Evolutionary conservation across 1,139 yeast species (phyloP), one percentile per base, ranked within the genome.

Genomic region (Saccharomyces hybrid): DNA sequence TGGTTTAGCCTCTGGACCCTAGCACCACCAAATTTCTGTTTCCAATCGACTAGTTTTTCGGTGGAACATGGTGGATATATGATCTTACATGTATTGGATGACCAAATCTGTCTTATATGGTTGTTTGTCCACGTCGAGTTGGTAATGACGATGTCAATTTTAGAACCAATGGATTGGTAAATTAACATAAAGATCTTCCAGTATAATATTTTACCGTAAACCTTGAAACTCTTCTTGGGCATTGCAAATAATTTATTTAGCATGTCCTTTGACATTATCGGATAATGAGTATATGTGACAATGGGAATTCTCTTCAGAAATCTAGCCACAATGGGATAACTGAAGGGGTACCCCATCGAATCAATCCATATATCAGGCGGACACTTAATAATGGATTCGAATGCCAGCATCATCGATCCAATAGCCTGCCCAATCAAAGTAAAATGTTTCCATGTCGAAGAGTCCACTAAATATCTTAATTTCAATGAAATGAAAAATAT

Each of bases 311-410:
- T 77, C 48, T 87, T 74, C 46, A 81, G 66, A 38, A 38, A 38
- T 61, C 73, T 66, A 23, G 77, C 70, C 0, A 88, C 81, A 38
- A 84, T 64, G 0, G 88, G 87, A 68, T 90, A 90, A 31, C 86
- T 75, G 54, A 93, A 93, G 0, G 99, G 98, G 57, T 88, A 82
- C 0, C 99, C 99, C 78, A 89, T 86, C 1, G 99, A 91, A 66
- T 95, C 99, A 38, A 93, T 77, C 82, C 91, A 90, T n/a, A 90
- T 78, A 69, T 93, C 98, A 0, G 98, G 97, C 6, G 86, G 77
- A 46, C 88, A 76, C 60, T 78, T 79, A 58, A 74, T 73, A 56
- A 89, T 68, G 0, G 96, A 96, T 66, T 88, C 95, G 53, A 82
- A 73, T 0, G 88, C 81, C 48, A 93, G 73, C 23, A 85, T 59